Evolutionary conservation across 1,284 basidiomycete species (phyloP).

Genomic region (Moesziomyces sp.): DNA sequence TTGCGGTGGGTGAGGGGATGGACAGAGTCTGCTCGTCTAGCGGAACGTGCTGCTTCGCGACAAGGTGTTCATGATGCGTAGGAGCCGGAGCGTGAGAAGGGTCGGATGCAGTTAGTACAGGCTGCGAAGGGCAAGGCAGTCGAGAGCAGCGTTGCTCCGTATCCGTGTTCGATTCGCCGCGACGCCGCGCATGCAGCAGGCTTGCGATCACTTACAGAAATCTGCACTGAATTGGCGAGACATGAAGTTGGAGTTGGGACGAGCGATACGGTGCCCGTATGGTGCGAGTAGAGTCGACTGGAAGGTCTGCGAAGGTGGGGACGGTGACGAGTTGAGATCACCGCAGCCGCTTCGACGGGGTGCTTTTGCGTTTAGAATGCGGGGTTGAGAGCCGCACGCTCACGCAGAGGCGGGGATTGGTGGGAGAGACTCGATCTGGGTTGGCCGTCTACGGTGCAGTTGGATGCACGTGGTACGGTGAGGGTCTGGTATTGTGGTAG

Average conservation of each 20-base stretch:
- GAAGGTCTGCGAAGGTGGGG: background rate
- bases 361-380: constrained; percentile 4
- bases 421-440: constrained; percentile 1
- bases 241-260: constrained; percentile 33
- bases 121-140: too few relatives aligned
- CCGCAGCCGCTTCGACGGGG: constrained; percentile 10
- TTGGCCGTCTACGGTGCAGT: constrained; percentile 26
- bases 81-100: too few relatives aligned
- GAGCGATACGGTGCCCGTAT: constrained; percentile 24
- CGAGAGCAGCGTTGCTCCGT: background rate
- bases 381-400: constrained; percentile 6
- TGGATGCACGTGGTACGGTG: constrained; percentile 12
- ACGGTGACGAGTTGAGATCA: constrained; percentile 4
- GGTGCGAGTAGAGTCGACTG: background rate
- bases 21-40: constrained; percentile 30
- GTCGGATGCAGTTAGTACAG: too few relatives aligned
- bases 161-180: background rate
- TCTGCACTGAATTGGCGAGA: constrained; percentile 44
- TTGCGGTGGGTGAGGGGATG: constrained; percentile 35
- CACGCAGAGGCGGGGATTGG: constrained; percentile 11
- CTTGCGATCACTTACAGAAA: constrained; percentile 30
- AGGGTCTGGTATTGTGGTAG: constrained; percentile 44
- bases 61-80: background rate
- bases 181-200: background rate
- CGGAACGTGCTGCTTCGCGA: constrained; percentile 28